Base-by-base conservation (phyloP, 129 eudicot species). In the Flaveria brownii region DNA sequence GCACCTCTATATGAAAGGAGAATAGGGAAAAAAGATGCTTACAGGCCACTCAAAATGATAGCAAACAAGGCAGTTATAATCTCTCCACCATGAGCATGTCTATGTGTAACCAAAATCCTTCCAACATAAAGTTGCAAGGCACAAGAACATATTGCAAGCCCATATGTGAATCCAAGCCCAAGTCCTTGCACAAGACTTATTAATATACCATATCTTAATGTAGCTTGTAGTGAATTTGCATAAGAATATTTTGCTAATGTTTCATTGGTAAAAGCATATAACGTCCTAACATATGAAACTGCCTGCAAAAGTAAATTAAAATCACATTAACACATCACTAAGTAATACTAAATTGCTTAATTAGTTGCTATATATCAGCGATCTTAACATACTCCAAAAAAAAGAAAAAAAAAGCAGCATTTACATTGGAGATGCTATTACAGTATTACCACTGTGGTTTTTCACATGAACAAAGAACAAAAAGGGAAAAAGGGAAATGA, bases 151-250 rank as follows among this genome's bases (percentile, higher is more conserved):
- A 93, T 93, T 67, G 98, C 98, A 74, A 93, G 94, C 73, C 98
- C 98, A 61, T 93, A 93, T 23, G 98, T 93, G 81, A 93, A 93
- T 63, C 98, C 98, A 77, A 93, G 97, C 12, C 98, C 98, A 80
- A 93, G 88, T 56, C 98, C 98, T 93, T 93, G 98, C 77, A 93
- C 98, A 64, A 93, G 98, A 88, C 96, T 88, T 76, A 93, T 93
- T 76, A 93, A 80, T 76, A 93, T 93, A 71, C 97, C 98, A 84
- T 93, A 90, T 88, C 97, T 90, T 54, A 93, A 83, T 2, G 98
- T 93, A 74, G 97, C 98, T 85, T 93, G 98, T 60, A 93, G 85
- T 6, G 98, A 90, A 51, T 91, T 87, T 51, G 98, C 98, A 76
- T 93, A 93, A 18, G 98, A 93, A 81, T 93, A 88, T 79, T 93